Evolutionary conservation across 495 filamentous ascomycete species (phyloP), one percentile per base, ranked within the genome.

Genomic region (Extremus antarcticus): DNA sequence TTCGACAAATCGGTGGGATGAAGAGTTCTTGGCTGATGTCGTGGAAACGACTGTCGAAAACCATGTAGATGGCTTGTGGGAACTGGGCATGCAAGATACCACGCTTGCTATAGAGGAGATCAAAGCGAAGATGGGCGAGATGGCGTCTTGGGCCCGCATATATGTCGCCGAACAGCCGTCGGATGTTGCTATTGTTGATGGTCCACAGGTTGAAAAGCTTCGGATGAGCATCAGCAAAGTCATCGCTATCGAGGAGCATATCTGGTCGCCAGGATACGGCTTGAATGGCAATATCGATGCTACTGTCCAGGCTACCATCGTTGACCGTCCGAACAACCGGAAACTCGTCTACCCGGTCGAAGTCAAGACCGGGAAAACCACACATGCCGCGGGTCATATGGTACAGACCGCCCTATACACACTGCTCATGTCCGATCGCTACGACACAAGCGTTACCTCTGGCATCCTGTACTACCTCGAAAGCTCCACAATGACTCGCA

Each of bases 241-340:
- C 32, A 82, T 98, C 41, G 92, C 95, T 64, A 88, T 97, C 20
- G 92, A 98, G 68, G 92, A 98, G 68, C 90, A 96, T 63, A 78
- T 96, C 38, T 96, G 90, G 92, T 96, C 92, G 16, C 92, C 92
- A 7, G 88, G 87, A 82, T 97, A 91, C 65, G 92, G 92, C 0
- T 75, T 98, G 7, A 97, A 98, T 71, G 92, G 92, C 25, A 97
- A 95, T 66, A 88, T 98, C 53, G 92, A 98, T 71, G 92, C 92
- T n/a, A 97, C 92, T 3, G 85, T 98, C 13, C 87, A 97, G 70
- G 82, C 91, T n/a, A 79, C 78, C 3, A 85, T 94, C 72, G 68
- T 81, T 41, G 88, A 95, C 22, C 67, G 70, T 47, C 61, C 80
- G 29, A 24, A 45, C 13, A 25, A 22, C 15, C 84, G 79, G 60